These are phyloP conservation scores for Beauveria sp. DNA, from an alignment of 2,329 filamentous ascomycete genomes.

Conservation along the genomic window DNA sequence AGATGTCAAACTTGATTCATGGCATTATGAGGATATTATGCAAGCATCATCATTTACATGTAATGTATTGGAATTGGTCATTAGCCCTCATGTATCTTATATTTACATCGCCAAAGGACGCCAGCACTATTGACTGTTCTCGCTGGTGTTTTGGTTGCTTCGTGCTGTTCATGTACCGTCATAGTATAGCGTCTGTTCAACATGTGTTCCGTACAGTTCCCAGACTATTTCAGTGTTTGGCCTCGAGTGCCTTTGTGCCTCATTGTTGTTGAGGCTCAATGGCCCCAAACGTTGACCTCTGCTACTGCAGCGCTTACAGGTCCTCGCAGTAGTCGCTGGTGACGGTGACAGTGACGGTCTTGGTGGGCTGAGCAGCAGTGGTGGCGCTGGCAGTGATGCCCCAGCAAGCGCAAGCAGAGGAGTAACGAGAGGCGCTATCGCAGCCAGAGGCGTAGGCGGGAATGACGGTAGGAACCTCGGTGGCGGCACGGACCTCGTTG, in stretches of 20 bases:
- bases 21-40: too few relatives aligned
- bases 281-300: background rate
- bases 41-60: background rate
- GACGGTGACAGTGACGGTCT: constrained; percentile 33
- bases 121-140: background rate
- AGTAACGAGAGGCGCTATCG: constrained; percentile 26
- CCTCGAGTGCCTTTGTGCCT: too few relatives aligned
- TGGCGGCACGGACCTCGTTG: constrained; percentile 24
- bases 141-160: background rate
- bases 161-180: constrained; percentile 10
- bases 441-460: constrained; percentile 35
- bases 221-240: too few relatives aligned
- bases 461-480: constrained; percentile 24
- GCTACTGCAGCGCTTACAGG: constrained; percentile 14
- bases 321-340: constrained; percentile 36
- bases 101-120: constrained; percentile 4
- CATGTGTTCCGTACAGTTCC: background rate
- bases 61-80: background rate
- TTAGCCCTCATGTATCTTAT: background rate
- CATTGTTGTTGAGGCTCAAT: background rate
- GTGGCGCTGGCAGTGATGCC: constrained; percentile 32
- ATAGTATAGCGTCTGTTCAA: background rate
- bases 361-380: constrained; percentile 31
- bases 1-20: background rate
- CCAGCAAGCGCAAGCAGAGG: constrained; percentile 38